Evolutionary conservation across 225 moss, liverwort and hornwort species (phyloP).

Genomic region (Rhytidiadelphus loreus): DNA sequence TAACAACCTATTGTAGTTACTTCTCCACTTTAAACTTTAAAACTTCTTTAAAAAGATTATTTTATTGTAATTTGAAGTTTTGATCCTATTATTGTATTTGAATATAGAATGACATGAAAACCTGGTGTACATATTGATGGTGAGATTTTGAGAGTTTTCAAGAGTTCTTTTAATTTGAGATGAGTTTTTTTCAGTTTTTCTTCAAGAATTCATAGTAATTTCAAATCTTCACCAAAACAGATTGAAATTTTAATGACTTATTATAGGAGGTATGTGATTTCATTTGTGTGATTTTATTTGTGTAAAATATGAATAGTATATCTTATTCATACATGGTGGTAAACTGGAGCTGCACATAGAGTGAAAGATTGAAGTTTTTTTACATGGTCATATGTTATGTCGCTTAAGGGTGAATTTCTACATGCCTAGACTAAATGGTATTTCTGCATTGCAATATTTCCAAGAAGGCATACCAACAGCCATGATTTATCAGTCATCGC

Average conservation of each 20-base stretch:
- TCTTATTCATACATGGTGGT: neutral
- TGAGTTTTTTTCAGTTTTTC: neutral
- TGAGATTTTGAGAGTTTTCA: neutral
- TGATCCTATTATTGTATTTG: neutral
- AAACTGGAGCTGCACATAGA: too few relatives aligned
- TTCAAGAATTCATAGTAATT: neutral
- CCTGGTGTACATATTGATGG: neutral
- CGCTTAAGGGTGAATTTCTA: neutral
- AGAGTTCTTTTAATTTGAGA: neutral
- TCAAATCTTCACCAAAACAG: neutral
- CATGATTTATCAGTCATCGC: neutral
- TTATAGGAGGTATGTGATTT: neutral
- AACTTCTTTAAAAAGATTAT: neutral
- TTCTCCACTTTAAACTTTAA: neutral
- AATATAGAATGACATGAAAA: too few relatives aligned
- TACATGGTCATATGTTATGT: neutral
- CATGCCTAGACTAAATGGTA: too few relatives aligned
- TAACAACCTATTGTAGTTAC: neutral
- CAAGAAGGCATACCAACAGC: neutral
- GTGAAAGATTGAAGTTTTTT: neutral
- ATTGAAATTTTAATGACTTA: neutral
- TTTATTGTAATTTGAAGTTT: neutral
- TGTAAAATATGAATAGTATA: neutral
- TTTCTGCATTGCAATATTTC: neutral
- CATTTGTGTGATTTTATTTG: neutral